Base-by-base conservation (phyloP, 192 early-diverging fungal species). In the Pilaira anomala region DNA sequence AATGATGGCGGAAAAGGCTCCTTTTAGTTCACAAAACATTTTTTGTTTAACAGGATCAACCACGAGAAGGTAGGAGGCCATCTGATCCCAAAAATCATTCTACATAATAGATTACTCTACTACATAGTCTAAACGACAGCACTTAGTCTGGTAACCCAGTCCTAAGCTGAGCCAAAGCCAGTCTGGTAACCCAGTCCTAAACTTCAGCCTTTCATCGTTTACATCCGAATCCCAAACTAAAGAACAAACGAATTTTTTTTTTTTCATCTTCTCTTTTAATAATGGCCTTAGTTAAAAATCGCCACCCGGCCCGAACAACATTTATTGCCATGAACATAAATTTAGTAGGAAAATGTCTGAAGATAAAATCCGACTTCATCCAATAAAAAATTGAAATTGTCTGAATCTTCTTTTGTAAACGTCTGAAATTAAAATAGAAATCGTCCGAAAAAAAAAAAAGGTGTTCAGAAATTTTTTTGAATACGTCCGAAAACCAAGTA, bases 261-360 rank as follows among this genome's bases (percentile, higher is more conserved):
- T 44, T 44, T n/a, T n/a, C n/a, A 44, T 44, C 42, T 44, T 44
- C 42, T 44, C 42, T 44, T 44, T 44, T 44, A 44, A 44, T 44
- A 44, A 44, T 44, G 42, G 42, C 42, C 42, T 44, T 44, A 44
- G 42, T 44, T 44, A 44, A 44, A 44, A 44, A 44, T 44, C 42
- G 42, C 42, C 42, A 44, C 42, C 42, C 42, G 42, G 42, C 42
- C 42, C 42, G 42, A 44, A 44, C 42, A 44, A 44, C 42, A 44
- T 44, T 44, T 44, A 44, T 44, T 44, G 42, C 42, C 42, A 44
- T 44, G 42, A 44, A 44, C 42, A 44, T 44, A 44, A 44, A 44
- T 44, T 44, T 44, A 44, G 42, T 44, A 44, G 42, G 42, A 44
- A 44, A 16, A 44, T 44, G 42, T 44, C 42, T 44, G 42, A 44